A percentile compares a stretch with the other conserved stretches of the same genome.
Conservation (phyloP, 768 basidiomycete species). For the Russula compacta region DNA sequence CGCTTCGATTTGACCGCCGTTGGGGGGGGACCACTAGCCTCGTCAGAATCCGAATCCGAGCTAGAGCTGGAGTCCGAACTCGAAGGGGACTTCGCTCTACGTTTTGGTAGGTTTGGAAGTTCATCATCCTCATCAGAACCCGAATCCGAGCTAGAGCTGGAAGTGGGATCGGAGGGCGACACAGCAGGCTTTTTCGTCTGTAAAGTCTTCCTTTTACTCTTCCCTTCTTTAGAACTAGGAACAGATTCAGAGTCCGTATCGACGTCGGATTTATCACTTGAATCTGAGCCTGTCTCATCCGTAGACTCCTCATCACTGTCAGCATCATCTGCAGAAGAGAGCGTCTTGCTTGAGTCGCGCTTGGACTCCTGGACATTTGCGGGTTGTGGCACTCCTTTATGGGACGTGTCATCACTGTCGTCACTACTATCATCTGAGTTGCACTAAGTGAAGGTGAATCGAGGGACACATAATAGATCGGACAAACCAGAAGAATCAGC, state of each 20-base stretch:
- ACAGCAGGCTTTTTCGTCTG: not conserved
- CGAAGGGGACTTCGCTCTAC: slow-evolving; percentile 17
- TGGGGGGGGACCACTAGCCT: slow-evolving; percentile 19
- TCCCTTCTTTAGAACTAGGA: not conserved
- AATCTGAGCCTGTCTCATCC: slow-evolving; percentile 18
- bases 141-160: slow-evolving; percentile 13
- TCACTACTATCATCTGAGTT: slow-evolving; percentile 1
- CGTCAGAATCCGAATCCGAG: slow-evolving; percentile 7
- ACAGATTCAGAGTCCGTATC: not conserved
- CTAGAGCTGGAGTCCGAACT: slow-evolving; percentile 23
- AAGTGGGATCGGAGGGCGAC: slow-evolving; percentile 7
- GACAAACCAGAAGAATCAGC: slow-evolving; percentile 10
- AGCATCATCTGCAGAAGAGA: slow-evolving; percentile 13
- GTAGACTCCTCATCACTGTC: slow-evolving; percentile 15
- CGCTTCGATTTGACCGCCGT: not conserved
- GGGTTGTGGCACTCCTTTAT: not conserved
- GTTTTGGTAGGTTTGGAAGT: not conserved
- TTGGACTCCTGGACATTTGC: not conserved
- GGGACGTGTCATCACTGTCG: not conserved
- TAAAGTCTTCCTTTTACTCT: not conserved
- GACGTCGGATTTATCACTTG: slow-evolving; percentile 2
- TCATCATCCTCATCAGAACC: not conserved
- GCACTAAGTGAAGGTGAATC: not conserved
- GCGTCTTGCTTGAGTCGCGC: slow-evolving; percentile 17
- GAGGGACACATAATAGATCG: not conserved